Conservation (phyloP, 129 eudicot genomes). For the Helianthus annuus region HanXRQr2.0-SUNRISE NC_035439.2:111096101-111096600, state of each 20-base stretch:
- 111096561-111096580: slow-evolving; percentile 92
- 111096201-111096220: slow-evolving; percentile 80
- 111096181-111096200: slow-evolving; percentile 77
- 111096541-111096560: slow-evolving; percentile 87
- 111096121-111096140: slow-evolving; percentile 57
- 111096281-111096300: slow-evolving; percentile 49
- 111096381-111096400: slow-evolving; percentile 78
- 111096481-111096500: slow-evolving; percentile 40
- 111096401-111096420: slow-evolving; percentile 88
- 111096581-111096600: slow-evolving; percentile 77
- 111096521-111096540: slow-evolving; percentile 63
- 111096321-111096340: slow-evolving; percentile 55
- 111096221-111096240: slow-evolving; percentile 49
- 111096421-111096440: slow-evolving; percentile 53
- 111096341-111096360: slow-evolving; percentile 41
- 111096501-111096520: slow-evolving; percentile 48
- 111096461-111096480: slow-evolving; percentile 69
- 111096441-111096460: slow-evolving; percentile 41
- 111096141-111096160: slow-evolving; percentile 74
- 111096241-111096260: slow-evolving; percentile 45
- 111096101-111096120: slow-evolving; percentile 46
- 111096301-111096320: slow-evolving; percentile 63
- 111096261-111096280: slow-evolving; percentile 46
- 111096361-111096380: slow-evolving; percentile 60
- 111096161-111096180: slow-evolving; percentile 61